Conservation (phyloP, 2,329 filamentous ascomycete species). For the Cercospora nicotianae region DNA sequence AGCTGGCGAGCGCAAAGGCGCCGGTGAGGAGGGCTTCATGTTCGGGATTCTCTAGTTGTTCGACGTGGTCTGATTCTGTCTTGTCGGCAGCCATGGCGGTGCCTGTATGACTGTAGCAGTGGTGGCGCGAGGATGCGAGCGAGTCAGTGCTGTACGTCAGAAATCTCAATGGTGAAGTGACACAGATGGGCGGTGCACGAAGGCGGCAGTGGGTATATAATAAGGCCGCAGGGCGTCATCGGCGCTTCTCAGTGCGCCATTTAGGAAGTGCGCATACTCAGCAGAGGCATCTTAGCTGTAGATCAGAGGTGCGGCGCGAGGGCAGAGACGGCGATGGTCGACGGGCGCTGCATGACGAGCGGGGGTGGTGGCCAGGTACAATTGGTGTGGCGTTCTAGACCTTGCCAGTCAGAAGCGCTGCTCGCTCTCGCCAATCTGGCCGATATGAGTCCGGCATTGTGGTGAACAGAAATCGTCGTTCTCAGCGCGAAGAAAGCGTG, state of each 20-base stretch:
- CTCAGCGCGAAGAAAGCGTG: slow-evolving; percentile 13
- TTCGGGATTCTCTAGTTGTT: slow-evolving; percentile 28
- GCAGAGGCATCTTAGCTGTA: background rate
- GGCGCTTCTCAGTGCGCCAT: slow-evolving; percentile 5
- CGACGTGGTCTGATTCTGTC: slow-evolving; percentile 27
- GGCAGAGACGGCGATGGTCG: background rate
- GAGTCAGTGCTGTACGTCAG: background rate
- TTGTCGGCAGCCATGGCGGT: slow-evolving; percentile 27
- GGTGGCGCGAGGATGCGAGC: background rate
- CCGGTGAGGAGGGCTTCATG: slow-evolving; percentile 40
- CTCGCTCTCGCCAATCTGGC: slow-evolving; percentile 4
- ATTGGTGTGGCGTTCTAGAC: slow-evolving; percentile 19
- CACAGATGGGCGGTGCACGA: background rate
- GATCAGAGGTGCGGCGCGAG: background rate
- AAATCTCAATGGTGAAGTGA: background rate
- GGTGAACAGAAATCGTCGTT: slow-evolving; percentile 13
- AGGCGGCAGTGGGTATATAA: background rate
- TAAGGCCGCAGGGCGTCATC: slow-evolving; percentile 1
- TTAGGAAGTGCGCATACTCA: background rate
- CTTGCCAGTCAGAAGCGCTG: background rate
- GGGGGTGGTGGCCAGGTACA: background rate
- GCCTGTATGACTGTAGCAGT: background rate
- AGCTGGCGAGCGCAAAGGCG: slow-evolving; percentile 45
- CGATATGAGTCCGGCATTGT: slow-evolving; percentile 17
- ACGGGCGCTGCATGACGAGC: slow-evolving; percentile 1